Percentiles rank a stretch among this genome's conserved stretches.
Evolutionary conservation across 116 monocot genomes (phyloP).

Genomic region (Dioscorea cayenensis): DNA sequence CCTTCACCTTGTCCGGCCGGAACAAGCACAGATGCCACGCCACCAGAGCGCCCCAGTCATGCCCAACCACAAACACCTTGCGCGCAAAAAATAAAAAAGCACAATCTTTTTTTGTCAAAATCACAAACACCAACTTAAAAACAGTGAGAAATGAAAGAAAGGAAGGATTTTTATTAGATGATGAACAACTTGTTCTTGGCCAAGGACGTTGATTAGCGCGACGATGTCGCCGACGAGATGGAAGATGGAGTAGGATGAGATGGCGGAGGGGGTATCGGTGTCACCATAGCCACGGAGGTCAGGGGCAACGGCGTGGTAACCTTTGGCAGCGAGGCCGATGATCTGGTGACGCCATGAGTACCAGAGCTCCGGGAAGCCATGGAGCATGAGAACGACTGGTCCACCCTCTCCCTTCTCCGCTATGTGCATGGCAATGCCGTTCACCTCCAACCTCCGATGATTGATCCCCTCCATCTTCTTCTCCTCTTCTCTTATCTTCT

Average conservation of each 20-base stretch:
- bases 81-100: background rate
- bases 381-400: background rate
- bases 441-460: background rate
- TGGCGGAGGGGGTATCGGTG: conserved; percentile 19
- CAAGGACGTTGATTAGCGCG: conserved; percentile 40
- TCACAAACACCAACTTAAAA: background rate
- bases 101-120: background rate
- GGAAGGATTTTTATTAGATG: background rate
- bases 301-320: conserved; percentile 6
- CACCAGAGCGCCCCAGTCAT: conserved; percentile 25
- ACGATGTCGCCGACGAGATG: conserved; percentile 50
- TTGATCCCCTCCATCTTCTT: background rate
- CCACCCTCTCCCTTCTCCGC: conserved; percentile 6
- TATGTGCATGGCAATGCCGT: background rate
- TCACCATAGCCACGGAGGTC: conserved; percentile 27
- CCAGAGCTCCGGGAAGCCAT: conserved; percentile 7
- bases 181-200: conserved; percentile 14
- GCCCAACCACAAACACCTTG: conserved; percentile 41
- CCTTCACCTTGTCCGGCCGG: conserved; percentile 23
- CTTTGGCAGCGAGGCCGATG: background rate
- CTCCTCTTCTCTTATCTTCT: background rate
- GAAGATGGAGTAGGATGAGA: conserved; percentile 28
- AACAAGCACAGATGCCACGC: conserved; percentile 20
- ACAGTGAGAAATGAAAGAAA: background rate
- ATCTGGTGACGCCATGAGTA: conserved; percentile 8